Percentiles rank a stretch among this genome's conserved stretches.
Conservation (phyloP, 441 rosid species). For the Euphorbia schlechtendalii region DNA sequence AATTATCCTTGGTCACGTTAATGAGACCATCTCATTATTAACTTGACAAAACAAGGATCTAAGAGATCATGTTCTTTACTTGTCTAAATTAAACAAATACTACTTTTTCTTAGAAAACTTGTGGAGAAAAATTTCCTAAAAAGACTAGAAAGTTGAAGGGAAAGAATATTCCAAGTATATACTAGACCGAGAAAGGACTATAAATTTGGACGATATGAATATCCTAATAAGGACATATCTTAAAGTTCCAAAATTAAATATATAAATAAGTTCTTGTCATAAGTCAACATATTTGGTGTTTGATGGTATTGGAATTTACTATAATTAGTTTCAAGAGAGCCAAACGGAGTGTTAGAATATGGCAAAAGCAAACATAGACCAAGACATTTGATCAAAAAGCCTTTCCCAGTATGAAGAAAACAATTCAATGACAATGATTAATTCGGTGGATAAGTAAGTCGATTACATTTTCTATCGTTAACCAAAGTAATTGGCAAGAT, state of each 20-base stretch:
- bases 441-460: not conserved
- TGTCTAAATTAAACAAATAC: not conserved
- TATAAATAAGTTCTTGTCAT: not conserved
- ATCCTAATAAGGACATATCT: slow-evolving; percentile 10
- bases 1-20: not conserved
- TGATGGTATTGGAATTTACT: not conserved
- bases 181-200: not conserved
- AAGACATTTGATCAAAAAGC: slow-evolving; percentile 33
- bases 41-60: not conserved
- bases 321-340: not conserved
- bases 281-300: not conserved
- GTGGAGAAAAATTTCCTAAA: slow-evolving; percentile 8
- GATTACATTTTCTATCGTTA: not conserved
- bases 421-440: not conserved
- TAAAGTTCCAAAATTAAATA: not conserved
- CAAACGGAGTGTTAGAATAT: slow-evolving; percentile 12
- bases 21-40: not conserved
- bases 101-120: not conserved
- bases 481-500: slow-evolving; percentile 11
- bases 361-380: slow-evolving; percentile 21
- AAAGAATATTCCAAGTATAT: not conserved
- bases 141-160: not conserved
- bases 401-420: slow-evolving; percentile 25
- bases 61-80: slow-evolving; percentile 1
- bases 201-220: not conserved